These are phyloP conservation scores for Colletotrichum gloeosporioides DNA, from an alignment of 2,329 filamentous ascomycete species.

Conservation along the genomic window DNA sequence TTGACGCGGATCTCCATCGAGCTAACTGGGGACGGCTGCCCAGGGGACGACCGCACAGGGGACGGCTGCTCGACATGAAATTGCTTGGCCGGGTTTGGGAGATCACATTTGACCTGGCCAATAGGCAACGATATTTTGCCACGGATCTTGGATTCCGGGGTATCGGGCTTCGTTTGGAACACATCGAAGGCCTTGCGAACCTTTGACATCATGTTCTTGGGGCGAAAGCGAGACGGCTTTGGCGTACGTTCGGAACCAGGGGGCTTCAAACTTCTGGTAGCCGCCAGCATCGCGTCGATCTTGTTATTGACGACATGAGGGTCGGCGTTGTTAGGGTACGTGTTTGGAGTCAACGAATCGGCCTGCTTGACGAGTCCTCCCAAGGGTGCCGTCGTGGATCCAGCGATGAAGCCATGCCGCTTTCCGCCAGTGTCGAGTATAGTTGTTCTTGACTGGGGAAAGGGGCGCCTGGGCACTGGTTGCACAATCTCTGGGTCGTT, in stretches of 20 bases:
- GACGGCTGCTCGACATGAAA: slow-evolving; percentile 19
- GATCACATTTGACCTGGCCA: not conserved
- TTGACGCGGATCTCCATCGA: slow-evolving; percentile 37
- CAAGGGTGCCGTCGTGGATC: slow-evolving; percentile 15
- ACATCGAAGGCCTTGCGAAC: slow-evolving; percentile 38
- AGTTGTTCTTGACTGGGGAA: slow-evolving; percentile 16
- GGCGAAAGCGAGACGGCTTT: slow-evolving; percentile 32
- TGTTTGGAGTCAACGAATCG: not conserved
- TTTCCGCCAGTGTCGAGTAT: not conserved
- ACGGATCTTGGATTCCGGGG: slow-evolving; percentile 18
- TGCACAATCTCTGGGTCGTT: not conserved
- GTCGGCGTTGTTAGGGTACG: not conserved
- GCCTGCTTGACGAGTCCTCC: not conserved
- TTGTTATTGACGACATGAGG: slow-evolving; percentile 37
- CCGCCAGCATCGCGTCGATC: slow-evolving; percentile 40
- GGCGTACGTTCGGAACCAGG: slow-evolving; percentile 13
- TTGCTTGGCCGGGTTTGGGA: slow-evolving; percentile 7
- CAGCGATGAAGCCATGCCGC: not conserved
- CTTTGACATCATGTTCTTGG: slow-evolving; percentile 36
- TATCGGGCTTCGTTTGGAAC: slow-evolving; percentile 31
- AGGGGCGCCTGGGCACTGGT: not conserved
- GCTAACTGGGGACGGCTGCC: slow-evolving; percentile 28
- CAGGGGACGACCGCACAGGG: slow-evolving; percentile 28
- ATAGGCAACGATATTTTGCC: slow-evolving; percentile 17
- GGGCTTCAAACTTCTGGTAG: slow-evolving; percentile 38